Base-by-base conservation (phyloP, 345 rosid genomes). In the Sonneratia caseolaris region DNA sequence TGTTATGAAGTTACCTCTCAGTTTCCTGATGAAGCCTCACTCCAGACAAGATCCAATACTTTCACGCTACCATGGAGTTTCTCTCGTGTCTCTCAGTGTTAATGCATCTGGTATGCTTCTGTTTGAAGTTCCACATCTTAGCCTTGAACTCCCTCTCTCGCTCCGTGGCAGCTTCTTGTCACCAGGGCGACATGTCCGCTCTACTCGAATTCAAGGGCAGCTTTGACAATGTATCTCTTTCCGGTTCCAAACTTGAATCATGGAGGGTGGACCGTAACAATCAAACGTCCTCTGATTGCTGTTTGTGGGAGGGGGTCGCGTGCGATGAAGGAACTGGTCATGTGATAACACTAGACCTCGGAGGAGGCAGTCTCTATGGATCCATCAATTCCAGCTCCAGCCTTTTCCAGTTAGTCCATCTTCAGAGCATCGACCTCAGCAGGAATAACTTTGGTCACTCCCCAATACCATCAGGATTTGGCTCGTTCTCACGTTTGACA, bases 221-320 rank as follows among this genome's bases (percentile, higher is more conserved):
- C 69, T 73, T 81, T 36, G 1, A 5, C 37, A 18, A 59, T 7
- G 55, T 68, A 14, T 43, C 5, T 0, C 43, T 40, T 40, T 4
- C 9, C 43, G 13, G 37, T 42, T 27, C 72, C 22, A 76, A 66
- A 37, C 14, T 48, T 2, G 16, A 1, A 15, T 47, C 71, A 22
- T 59, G 76, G 70, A 75, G 61, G 21, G 19, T 5, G 0, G 40
- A 40, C 47, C 14, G 35, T 1, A 70, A 22, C 5, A 40, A 40
- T 40, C 43, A 40, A 40, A 40, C 43, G 43, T 40, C 43, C 43
- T 40, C 43, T 8, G 9, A 74, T 19, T 79, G 79, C 70, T 79
- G 82, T 76, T 43, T 36, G 11, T 79, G 82, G 76, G 74, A n/a
- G 0, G 79, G 75, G 14, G 47, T 79, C 27, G 48, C 38, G 15